These are phyloP conservation scores for Carallia brachiata DNA, from an alignment of 345 rosid species.

Conservation along the genomic window DNA sequence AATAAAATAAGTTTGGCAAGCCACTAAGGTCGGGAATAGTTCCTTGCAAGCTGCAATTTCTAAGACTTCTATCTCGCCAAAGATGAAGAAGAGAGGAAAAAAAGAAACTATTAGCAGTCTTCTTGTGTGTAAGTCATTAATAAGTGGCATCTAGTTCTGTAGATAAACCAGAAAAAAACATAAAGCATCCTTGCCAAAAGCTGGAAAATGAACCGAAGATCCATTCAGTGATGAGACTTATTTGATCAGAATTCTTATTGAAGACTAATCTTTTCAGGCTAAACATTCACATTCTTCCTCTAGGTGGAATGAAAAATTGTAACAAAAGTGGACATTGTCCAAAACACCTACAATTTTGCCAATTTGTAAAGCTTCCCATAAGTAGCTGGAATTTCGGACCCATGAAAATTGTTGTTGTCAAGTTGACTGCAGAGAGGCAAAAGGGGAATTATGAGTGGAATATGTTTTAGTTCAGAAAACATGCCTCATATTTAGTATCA, in stretches of 20 bases:
- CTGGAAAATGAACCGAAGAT: too few species aligned
- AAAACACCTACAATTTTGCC: conserved; percentile 37
- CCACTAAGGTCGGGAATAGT: conserved; percentile 49
- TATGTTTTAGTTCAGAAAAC: neutral
- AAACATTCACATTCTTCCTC: too few species aligned
- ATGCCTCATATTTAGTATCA: neutral
- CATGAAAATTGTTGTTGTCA: conserved; percentile 40
- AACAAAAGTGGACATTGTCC: neutral
- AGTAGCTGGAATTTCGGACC: conserved; percentile 41
- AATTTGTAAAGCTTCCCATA: conserved; percentile 35
- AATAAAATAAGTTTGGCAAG: conserved; percentile 29
- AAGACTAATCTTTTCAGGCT: too few species aligned
- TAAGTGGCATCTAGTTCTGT: too few species aligned
- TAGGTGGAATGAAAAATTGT: neutral
- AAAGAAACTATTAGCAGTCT: neutral
- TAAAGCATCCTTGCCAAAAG: too few species aligned
- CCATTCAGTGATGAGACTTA: too few species aligned
- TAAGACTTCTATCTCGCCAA: conserved; percentile 43
- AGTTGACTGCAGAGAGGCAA: conserved; percentile 39
- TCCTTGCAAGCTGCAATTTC: conserved; percentile 53
- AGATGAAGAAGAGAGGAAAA: neutral
- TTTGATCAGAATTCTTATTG: too few species aligned
- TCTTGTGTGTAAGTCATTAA: neutral
- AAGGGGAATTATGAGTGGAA: neutral
- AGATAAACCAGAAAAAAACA: too few species aligned